A percentile compares a stretch with the other conserved stretches of the same genome.
These are phyloP conservation scores for Fusarium beomiforme DNA, from an alignment of 2,329 filamentous ascomycete genomes.

Conservation along the genomic window DNA sequence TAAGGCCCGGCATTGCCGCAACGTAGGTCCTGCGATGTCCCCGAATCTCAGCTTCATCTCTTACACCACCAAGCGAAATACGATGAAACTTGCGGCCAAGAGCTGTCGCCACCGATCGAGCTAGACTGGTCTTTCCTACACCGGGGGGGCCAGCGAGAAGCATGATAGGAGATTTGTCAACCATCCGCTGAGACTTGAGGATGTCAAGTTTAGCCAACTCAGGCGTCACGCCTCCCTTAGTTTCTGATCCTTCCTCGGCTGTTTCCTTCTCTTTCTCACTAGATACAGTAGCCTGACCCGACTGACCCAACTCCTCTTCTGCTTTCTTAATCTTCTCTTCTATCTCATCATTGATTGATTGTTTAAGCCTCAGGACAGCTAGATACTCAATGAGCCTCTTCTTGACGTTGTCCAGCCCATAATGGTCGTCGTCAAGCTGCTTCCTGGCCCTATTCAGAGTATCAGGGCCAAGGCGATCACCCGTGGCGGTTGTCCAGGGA, in stretches of 20 bases:
- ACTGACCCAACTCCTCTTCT: conserved; percentile 65
- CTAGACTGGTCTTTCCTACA: conserved; percentile 94
- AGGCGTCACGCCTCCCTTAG: conserved; percentile 46
- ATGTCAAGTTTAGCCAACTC: conserved; percentile 74
- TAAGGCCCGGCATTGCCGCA: conserved; percentile 96
- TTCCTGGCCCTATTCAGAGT: conserved; percentile 83
- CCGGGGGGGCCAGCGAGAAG: conserved; percentile 93
- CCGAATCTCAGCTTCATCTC: conserved; percentile 96
- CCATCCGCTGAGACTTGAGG: conserved; percentile 82
- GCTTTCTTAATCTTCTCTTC: conserved; percentile 79
- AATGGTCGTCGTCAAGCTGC: conserved; percentile 95
- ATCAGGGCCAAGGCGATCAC: conserved; percentile 84
- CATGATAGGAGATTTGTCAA: conserved; percentile 95
- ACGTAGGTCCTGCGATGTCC: conserved; percentile 96
- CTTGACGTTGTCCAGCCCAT: conserved; percentile 96
- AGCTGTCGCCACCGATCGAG: conserved; percentile 90
- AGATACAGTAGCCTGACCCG: conserved; percentile 49
- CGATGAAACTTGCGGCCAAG: conserved; percentile 96
- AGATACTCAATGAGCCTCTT: conserved; percentile 95
- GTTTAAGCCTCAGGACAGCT: conserved; percentile 94
- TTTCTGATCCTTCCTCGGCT: conserved; percentile 33
- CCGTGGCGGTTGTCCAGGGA: conserved; percentile 86
- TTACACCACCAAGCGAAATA: conserved; percentile 93
- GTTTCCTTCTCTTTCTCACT: conserved; percentile 28
- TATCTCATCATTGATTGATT: conserved; percentile 84